Evolutionary conservation across 2,329 filamentous ascomycete genomes (phyloP).

Genomic region (Fusarium tupiense): DNA sequence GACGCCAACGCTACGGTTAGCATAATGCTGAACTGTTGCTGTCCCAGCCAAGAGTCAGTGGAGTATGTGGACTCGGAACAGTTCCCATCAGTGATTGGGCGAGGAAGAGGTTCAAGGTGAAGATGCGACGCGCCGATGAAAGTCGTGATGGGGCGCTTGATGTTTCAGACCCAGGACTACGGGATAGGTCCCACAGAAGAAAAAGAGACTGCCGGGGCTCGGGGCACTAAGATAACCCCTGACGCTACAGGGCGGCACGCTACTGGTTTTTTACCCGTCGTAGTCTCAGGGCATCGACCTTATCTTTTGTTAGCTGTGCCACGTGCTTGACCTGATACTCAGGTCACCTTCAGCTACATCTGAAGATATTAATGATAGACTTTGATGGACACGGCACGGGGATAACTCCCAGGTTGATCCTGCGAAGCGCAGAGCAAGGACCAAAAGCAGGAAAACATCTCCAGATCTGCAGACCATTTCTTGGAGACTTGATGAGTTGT

Average conservation of each 20-base stretch:
- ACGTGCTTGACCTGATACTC: constrained; percentile 34
- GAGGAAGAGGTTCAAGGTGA: constrained; percentile 17
- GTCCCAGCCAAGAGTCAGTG: constrained; percentile 30
- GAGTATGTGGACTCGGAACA: constrained; percentile 24
- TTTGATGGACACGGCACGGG: not conserved
- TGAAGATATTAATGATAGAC: not conserved
- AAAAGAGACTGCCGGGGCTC: constrained; percentile 22
- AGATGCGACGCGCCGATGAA: constrained; percentile 41
- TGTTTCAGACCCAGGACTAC: constrained; percentile 40
- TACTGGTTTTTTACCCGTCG: not conserved
- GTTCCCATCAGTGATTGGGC: constrained; percentile 37
- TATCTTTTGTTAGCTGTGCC: constrained; percentile 10
- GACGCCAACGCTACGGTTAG: constrained; percentile 24
- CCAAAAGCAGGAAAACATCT: not conserved
- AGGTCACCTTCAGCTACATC: not conserved
- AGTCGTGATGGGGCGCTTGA: constrained; percentile 39
- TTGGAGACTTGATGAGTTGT: constrained; percentile 10
- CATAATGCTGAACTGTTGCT: not conserved
- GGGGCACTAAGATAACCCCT: constrained; percentile 17
- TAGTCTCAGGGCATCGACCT: constrained; percentile 20
- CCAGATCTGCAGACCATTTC: constrained; percentile 10
- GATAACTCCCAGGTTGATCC: constrained; percentile 2
- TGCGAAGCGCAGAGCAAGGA: not conserved
- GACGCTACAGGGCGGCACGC: constrained; percentile 17
- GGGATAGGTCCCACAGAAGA: constrained; percentile 1